phyloP scores from a whole-genome alignment of 2,329 filamentous ascomycete genomes.

The Boeremia lycopersici region DNA sequence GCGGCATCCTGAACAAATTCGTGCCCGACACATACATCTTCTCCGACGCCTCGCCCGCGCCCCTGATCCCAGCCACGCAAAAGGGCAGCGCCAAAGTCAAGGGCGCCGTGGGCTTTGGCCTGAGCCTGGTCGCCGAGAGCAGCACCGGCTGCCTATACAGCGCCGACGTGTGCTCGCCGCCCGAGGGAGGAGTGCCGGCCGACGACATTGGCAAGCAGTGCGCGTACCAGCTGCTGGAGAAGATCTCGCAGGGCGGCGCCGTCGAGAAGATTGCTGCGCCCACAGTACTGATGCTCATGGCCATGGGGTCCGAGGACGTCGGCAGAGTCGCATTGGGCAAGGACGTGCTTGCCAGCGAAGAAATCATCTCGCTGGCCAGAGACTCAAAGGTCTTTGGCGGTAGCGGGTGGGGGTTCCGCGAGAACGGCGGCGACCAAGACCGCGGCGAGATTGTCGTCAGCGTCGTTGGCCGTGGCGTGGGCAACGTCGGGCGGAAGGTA shows the following conservation, averaged over 20 bases:
- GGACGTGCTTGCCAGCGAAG: slow-evolving; percentile 81
- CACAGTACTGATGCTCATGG: slow-evolving; percentile 87
- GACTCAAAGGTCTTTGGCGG: slow-evolving; percentile 89
- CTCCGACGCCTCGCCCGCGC: slow-evolving; percentile 67
- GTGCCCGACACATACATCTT: slow-evolving; percentile 90
- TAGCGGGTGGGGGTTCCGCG: slow-evolving; percentile 87
- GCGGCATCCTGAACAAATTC: slow-evolving; percentile 82
- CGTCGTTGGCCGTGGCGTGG: slow-evolving; percentile 90
- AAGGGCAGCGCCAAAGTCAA: slow-evolving; percentile 62
- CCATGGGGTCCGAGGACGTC: slow-evolving; percentile 96
- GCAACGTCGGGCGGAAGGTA: slow-evolving; percentile 93
- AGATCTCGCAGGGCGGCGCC: slow-evolving; percentile 81
- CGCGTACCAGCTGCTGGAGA: slow-evolving; percentile 86
- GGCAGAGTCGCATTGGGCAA: slow-evolving; percentile 82
- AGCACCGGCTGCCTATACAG: slow-evolving; percentile 85
- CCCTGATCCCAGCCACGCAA: slow-evolving; percentile 70
- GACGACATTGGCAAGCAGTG: slow-evolving; percentile 90
- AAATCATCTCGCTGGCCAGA: slow-evolving; percentile 77
- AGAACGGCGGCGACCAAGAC: slow-evolving; percentile 54
- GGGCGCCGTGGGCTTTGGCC: slow-evolving; percentile 87
- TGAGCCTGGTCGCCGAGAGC: slow-evolving; percentile 92
- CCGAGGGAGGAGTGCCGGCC: slow-evolving; percentile 79
- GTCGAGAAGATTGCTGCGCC: slow-evolving; percentile 73
- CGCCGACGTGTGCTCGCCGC: slow-evolving; percentile 77
- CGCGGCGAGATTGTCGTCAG: slow-evolving; percentile 78